Conservation (phyloP, 768 basidiomycete genomes). For the Rhodotorula graminis region DNA sequence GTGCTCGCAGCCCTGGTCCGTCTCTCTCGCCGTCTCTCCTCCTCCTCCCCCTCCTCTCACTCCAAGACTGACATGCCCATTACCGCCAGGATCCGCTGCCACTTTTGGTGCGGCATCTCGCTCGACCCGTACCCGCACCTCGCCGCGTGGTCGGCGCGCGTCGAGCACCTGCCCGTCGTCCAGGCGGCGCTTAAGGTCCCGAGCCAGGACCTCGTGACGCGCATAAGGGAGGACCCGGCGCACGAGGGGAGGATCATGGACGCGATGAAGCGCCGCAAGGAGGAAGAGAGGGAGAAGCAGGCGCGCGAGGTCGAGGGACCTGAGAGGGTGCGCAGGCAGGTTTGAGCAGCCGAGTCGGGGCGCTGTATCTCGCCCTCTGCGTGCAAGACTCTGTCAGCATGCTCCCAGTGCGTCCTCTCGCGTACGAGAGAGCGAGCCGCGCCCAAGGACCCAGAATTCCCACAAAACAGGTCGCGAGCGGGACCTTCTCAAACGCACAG, state of each 20-base stretch:
- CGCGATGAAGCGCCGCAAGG: slow-evolving; percentile 10
- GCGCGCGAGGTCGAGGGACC: neutral
- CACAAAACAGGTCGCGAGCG: too few relatives aligned
- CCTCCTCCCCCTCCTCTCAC: neutral
- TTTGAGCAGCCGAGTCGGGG: too few relatives aligned
- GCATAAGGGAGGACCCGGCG: slow-evolving; percentile 10
- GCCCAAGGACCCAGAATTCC: too few relatives aligned
- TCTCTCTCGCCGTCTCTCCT: too few relatives aligned
- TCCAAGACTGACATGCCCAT: neutral
- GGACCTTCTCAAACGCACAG: too few relatives aligned
- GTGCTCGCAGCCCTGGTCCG: slow-evolving; percentile 4
- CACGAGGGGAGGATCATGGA: slow-evolving; percentile 22
- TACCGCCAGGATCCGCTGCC: slow-evolving; percentile 13
- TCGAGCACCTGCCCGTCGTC: slow-evolving; percentile 15
- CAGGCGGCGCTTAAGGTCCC: slow-evolving; percentile 22
- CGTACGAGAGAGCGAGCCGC: too few relatives aligned
- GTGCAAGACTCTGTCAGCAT: too few relatives aligned
- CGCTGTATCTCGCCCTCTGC: too few relatives aligned
- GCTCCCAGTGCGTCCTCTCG: too few relatives aligned
- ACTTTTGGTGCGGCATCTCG: slow-evolving; percentile 17
- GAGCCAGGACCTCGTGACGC: slow-evolving; percentile 22
- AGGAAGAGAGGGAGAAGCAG: neutral
- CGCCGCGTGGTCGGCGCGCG: slow-evolving; percentile 14
- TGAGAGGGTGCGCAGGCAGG: too few relatives aligned
- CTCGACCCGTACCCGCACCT: slow-evolving; percentile 21